Conservation (phyloP, 345 rosid species). For the Eucalyptus decipiens region DNA sequence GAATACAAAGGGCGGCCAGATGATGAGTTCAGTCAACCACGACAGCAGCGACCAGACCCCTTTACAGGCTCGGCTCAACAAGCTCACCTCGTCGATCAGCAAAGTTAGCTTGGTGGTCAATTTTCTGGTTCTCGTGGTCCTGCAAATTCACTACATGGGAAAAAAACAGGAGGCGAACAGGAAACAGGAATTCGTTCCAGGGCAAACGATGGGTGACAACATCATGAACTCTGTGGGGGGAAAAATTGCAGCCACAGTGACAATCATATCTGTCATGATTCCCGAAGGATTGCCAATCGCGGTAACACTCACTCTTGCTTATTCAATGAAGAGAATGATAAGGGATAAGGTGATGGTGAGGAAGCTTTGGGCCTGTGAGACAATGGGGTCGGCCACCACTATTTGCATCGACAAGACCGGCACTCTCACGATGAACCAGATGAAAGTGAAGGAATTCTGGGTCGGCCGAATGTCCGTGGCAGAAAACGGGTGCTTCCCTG, state of each 20-base stretch:
- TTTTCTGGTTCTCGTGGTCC: conserved; percentile 52
- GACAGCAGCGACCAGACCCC: conserved; percentile 51
- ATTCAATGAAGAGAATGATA: conserved; percentile 72
- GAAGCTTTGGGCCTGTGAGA: conserved; percentile 68
- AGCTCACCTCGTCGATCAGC: conserved; percentile 56
- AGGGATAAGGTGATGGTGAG: conserved; percentile 67
- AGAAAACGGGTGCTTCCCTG: neutral
- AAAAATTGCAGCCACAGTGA: conserved; percentile 61
- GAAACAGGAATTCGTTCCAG: conserved; percentile 21
- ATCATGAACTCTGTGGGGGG: conserved; percentile 41
- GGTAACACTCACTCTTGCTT: conserved; percentile 66
- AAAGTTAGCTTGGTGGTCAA: conserved; percentile 58
- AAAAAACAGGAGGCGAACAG: conserved; percentile 40
- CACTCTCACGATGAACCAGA: conserved; percentile 32
- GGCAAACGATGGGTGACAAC: conserved; percentile 35
- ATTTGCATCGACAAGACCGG: conserved; percentile 79
- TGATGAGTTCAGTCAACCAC: conserved; percentile 47
- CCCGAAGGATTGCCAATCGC: conserved; percentile 80
- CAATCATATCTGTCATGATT: conserved; percentile 65
- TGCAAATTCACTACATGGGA: conserved; percentile 55
- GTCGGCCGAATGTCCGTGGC: neutral
- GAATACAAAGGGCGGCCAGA: conserved; percentile 64
- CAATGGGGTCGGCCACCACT: conserved; percentile 73
- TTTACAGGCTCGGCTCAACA: conserved; percentile 48
- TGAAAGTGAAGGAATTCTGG: neutral